Base-by-base conservation (phyloP, 2,329 filamentous ascomycete species). In the Uncinocarpus reesii region DNA sequence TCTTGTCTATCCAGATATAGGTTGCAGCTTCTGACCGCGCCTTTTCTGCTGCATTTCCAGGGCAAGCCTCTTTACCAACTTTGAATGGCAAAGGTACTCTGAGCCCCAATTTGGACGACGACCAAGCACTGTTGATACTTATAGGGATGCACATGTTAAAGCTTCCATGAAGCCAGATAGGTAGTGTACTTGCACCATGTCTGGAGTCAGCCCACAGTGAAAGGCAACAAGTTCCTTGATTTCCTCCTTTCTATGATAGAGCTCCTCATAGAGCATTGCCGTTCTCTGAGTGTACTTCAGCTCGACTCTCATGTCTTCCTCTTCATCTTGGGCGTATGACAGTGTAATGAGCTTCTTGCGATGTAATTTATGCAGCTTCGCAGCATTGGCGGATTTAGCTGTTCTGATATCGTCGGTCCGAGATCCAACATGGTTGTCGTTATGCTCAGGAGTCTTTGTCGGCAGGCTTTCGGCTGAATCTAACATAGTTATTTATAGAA, bases 1-100 rank as follows among this genome's bases (percentile, higher is more conserved):
- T 56, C 32, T 54, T 43, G 28, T 49, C 32, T 21, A 56, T 48
- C 54, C 52, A 58, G n/a, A 54, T 50, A 32, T 55, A 56, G 3
- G 56, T 53, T 42, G 51, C 54, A 38, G 52, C 55, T 38, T 58
- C 55, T 21, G 50, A 56, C 11, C 55, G 56, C 28, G 55, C 18
- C 38, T 55, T 58, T 38, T 58, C 56, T 32, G 57, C 56, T 35
- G 34, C 38, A 37, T 57, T 57, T 6, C 54, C 54, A 21, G 54
- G 52, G 37, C 50, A 54, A 11, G 23, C 24, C 15, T 49, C 49
- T 26, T 58, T 55, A 1, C 55, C 56, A 26, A 55, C 8, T 32
- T 49, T 50, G 45, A 55, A 52, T 7, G 48, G 50, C n/a, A 54
- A 41, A 29, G 51, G 49, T 3, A 55, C 32, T 26, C 48, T 18